Base-by-base conservation (phyloP, 1,139 yeast genomes). In the Blastobotrys capitulatus region DNA sequence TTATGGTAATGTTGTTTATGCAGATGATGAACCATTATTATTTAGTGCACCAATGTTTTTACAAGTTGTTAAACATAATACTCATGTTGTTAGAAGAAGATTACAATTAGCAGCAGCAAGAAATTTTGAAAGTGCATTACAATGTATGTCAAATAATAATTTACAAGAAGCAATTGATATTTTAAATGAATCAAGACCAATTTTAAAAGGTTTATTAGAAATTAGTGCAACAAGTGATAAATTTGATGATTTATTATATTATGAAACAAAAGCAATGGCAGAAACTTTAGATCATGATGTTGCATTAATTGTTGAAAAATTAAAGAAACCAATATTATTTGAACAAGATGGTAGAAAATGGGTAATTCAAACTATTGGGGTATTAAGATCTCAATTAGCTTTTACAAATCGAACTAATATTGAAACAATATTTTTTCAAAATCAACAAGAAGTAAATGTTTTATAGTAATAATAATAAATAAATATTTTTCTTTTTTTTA, bases 291-390 rank as follows among this genome's bases (percentile, higher is more conserved):
- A 55, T 39, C 43, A 47, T 25, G 55, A 53, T 34, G 42, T 56
- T 31, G 52, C 48, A 5, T 45, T 46, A 1, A 46, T 54, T 5
- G 42, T 50, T 16, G 58, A 54, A 15, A 48, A 50, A 34, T 45
- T 54, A 20, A 27, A 38, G 10, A 54, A 51, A 42, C 52, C 53
- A 12, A 47, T 48, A 22, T 57, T 55, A 20, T 57, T 58, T 46
- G 58, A 56, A 31, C 56, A 52, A 37, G 63, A 62, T 38, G 54
- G 52, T 8, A 50, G 60, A 5, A 60, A 59, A 41, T 53, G 60
- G 48, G 52, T 61, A 31, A 51, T 59, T 42, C 65, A 62, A 47
- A 52, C 55, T 12, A 55, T 61, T 36, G 60, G 62, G 6, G 50
- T 61, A 19, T 44, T 62, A 18, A 39, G 57, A 38, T 47, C 52